Percentiles rank a stretch among this genome's conserved stretches.
phyloP scores from a whole-genome alignment of 331 rosid genomes.

The Stylosanthes scabra region DNA sequence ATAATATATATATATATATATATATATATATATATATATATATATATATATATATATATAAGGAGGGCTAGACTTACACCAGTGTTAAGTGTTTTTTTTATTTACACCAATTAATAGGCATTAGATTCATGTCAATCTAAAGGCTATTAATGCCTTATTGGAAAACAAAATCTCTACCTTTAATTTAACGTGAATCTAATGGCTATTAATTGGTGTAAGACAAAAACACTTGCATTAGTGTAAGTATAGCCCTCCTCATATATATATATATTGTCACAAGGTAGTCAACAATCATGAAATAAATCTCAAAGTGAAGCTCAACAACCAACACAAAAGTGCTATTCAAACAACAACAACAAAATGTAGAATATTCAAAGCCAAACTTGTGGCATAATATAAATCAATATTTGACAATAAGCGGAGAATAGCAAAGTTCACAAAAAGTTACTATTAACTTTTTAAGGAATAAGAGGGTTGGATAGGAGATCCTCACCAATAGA shows the following conservation, averaged over 20 bases:
- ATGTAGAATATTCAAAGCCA: slow-evolving; percentile 16
- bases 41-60: too few relatives aligned
- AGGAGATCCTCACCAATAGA: slow-evolving; percentile 64
- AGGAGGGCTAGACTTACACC: too few relatives aligned
- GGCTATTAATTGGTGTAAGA: too few relatives aligned
- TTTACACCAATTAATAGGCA: too few relatives aligned
- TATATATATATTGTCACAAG: neutral
- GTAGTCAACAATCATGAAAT: slow-evolving; percentile 24
- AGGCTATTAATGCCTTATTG: too few relatives aligned
- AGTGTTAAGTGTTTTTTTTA: too few relatives aligned
- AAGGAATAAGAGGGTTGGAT: slow-evolving; percentile 18
- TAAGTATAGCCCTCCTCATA: too few relatives aligned
- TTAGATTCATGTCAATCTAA: too few relatives aligned
- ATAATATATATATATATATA: too few relatives aligned
- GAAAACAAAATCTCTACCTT: too few relatives aligned
- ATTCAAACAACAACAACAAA: slow-evolving; percentile 22
- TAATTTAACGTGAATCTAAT: too few relatives aligned
- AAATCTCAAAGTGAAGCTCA: slow-evolving; percentile 29
- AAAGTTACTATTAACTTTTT: slow-evolving; percentile 17
- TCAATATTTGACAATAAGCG: slow-evolving; percentile 22
- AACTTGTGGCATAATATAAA: slow-evolving; percentile 31
- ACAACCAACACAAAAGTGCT: slow-evolving; percentile 24
- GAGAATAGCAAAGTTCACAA: slow-evolving; percentile 28
- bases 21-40: too few relatives aligned
- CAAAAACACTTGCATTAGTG: neutral